phyloP scores from a whole-genome alignment of 1,139 yeast species.

The Geotrichum fermentans region DNA sequence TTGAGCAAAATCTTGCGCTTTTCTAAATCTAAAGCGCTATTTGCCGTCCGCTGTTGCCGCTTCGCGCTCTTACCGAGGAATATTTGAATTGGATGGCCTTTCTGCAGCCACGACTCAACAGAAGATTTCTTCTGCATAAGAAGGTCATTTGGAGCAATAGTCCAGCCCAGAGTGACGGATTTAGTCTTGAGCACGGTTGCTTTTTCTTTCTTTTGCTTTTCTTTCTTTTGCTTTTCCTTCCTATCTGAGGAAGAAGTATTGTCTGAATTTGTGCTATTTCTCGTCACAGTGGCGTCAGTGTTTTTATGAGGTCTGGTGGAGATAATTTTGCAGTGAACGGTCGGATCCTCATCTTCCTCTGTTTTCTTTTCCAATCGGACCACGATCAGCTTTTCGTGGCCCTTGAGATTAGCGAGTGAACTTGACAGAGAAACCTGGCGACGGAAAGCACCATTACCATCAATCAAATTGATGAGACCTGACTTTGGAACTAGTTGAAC shows the following conservation, averaged over 20 bases:
- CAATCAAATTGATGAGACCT: slow-evolving; percentile 28
- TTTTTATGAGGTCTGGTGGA: not conserved
- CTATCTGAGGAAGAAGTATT: not conserved
- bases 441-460: slow-evolving; percentile 23
- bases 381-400: slow-evolving; percentile 24
- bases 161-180: slow-evolving; percentile 36
- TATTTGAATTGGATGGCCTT: slow-evolving; percentile 34
- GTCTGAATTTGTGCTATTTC: not conserved
- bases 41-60: slow-evolving; percentile 17
- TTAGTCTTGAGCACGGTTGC: slow-evolving; percentile 29
- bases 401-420: slow-evolving; percentile 8
- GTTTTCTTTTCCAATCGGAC: slow-evolving; percentile 22
- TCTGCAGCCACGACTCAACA: slow-evolving; percentile 32
- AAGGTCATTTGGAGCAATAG: slow-evolving; percentile 33
- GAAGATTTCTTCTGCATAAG: slow-evolving; percentile 38
- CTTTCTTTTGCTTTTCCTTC: not conserved
- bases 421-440: slow-evolving; percentile 21
- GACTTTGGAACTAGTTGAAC: slow-evolving; percentile 27
- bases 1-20: slow-evolving; percentile 33
- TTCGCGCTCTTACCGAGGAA: slow-evolving; percentile 29
- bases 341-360: slow-evolving; percentile 19
- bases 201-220: slow-evolving; percentile 25
- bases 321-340: slow-evolving; percentile 13
- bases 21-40: slow-evolving; percentile 29
- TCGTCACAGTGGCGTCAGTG: not conserved